Base-by-base conservation (phyloP, 768 basidiomycete species). In the Ramaria sp. region DNA sequence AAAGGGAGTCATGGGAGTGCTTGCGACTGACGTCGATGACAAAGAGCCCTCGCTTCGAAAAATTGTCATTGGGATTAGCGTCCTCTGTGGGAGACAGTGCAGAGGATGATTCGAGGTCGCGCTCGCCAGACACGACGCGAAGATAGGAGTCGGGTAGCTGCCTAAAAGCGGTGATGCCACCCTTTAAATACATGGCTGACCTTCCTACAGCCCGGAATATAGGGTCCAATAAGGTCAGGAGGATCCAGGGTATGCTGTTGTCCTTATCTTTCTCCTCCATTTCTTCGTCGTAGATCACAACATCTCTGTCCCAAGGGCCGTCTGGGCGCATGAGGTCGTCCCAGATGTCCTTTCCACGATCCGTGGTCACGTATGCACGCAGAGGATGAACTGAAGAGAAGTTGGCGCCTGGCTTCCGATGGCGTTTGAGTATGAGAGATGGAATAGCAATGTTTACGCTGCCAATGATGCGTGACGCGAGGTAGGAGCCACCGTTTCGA, bases 371-470 rank as follows among this genome's bases (percentile, higher is more conserved):
- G 64, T 84, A 95, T 61, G 86, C 83, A 48, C 83, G 80, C 53
- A 95, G 70, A 0, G 83, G 75, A 59, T 83, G 78, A 45, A 89
- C 69, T 28, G 76, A 76, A 52, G 78, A 79, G 60, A 88, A 78
- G 1, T 78, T 81, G 59, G 76, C 80, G 30, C 77, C 81, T 1
- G 83, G 79, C 64, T 86, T 88, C 57, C 81, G 75, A 59, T 78
- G 84, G 18, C 92, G 82, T 66, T 91, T 92, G 61, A 93, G 79
- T 62, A 96, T 91, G 62, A 96, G 79, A 24, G 88, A 86, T 0
- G 93, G 92, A 41, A 96, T 87, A 30, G 85, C 85, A 47, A 96
- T 75, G 67, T 93, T 93, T 57, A 91, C 77, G 65, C 83, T 86
- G 59, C 81, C 71, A 37, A 71, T 65, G 50, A 96, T 67, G 65